Evolutionary conservation across 176 grass and related monocot species (phyloP).

Genomic region (Echinochloa phyllopogon): DNA sequence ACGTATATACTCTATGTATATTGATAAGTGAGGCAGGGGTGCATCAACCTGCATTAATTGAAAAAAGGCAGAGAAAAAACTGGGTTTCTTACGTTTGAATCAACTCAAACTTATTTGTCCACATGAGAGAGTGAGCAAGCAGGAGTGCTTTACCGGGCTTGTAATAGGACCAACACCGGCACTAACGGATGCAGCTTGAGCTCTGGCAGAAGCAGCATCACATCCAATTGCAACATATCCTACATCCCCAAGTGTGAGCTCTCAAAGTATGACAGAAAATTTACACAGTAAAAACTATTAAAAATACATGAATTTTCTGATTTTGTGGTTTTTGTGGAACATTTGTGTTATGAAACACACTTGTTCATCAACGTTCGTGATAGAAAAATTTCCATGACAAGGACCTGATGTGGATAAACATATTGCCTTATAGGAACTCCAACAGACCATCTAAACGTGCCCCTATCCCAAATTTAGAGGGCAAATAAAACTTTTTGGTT

Average conservation of each 20-base stretch:
- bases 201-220: conserved; percentile 35
- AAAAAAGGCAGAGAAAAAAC: not conserved
- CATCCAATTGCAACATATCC: conserved; percentile 56
- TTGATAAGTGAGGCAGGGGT: conserved; percentile 31
- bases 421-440: not conserved
- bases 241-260: not conserved
- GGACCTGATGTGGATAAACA: not conserved
- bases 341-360: not conserved
- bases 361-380: not conserved
- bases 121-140: not conserved
- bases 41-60: conserved; percentile 30
- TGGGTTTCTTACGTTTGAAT: not conserved
- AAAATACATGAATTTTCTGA: not conserved
- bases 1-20: conserved; percentile 66
- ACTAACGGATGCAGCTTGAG: conserved; percentile 32
- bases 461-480: too few relatives aligned
- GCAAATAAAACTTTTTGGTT: too few relatives aligned
- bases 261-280: not conserved
- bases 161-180: conserved; percentile 44
- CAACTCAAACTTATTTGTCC: not conserved
- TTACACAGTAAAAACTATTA: not conserved
- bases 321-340: not conserved
- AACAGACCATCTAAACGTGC: too few relatives aligned
- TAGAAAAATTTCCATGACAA: not conserved
- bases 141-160: conserved; percentile 33